Conservation (phyloP, 108 stramenopile species). For the Nannochloropsis oceanica region DNA sequence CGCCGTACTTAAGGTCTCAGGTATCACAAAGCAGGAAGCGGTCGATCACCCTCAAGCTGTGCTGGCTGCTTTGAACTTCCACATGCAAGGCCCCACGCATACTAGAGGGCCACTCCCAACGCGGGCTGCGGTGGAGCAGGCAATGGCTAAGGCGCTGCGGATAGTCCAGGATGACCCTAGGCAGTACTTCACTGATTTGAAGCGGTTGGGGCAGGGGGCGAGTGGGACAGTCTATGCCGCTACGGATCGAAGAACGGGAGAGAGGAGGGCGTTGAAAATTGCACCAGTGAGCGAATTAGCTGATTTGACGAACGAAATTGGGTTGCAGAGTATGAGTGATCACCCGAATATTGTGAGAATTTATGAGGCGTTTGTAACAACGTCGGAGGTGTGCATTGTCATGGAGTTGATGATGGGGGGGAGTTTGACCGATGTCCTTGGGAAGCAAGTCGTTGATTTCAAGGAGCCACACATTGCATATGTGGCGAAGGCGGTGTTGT, state of each 20-base stretch:
- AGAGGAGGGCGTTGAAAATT: slow-evolving; percentile 44
- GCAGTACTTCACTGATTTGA: slow-evolving; percentile 36
- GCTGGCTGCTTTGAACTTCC: slow-evolving; percentile 44
- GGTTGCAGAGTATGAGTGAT: slow-evolving; percentile 41
- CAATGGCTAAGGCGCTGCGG: slow-evolving; percentile 15
- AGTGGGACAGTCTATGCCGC: slow-evolving; percentile 44
- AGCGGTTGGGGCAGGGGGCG: slow-evolving; percentile 49
- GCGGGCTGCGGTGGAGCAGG: not conserved
- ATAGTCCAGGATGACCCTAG: slow-evolving; percentile 39
- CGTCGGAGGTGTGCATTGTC: slow-evolving; percentile 42
- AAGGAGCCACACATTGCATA: slow-evolving; percentile 44
- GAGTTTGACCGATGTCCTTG: slow-evolving; percentile 40
- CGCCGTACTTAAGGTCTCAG: slow-evolving; percentile 41
- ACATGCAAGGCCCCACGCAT: slow-evolving; percentile 44
- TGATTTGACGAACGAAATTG: slow-evolving; percentile 47
- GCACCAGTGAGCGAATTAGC: slow-evolving; percentile 42
- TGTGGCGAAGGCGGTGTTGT: slow-evolving; percentile 38
- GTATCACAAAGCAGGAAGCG: slow-evolving; percentile 50
- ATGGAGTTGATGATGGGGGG: slow-evolving; percentile 48
- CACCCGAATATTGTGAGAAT: slow-evolving; percentile 47
- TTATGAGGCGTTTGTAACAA: slow-evolving; percentile 41
- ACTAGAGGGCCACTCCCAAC: slow-evolving; percentile 15
- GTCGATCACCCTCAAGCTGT: slow-evolving; percentile 47
- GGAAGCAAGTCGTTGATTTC: slow-evolving; percentile 34
- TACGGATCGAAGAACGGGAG: slow-evolving; percentile 25